Percentiles rank a stretch among this genome's conserved stretches.
Conservation (phyloP, 2,329 filamentous ascomycete genomes). For the Rugonectria rugulosa region DNA sequence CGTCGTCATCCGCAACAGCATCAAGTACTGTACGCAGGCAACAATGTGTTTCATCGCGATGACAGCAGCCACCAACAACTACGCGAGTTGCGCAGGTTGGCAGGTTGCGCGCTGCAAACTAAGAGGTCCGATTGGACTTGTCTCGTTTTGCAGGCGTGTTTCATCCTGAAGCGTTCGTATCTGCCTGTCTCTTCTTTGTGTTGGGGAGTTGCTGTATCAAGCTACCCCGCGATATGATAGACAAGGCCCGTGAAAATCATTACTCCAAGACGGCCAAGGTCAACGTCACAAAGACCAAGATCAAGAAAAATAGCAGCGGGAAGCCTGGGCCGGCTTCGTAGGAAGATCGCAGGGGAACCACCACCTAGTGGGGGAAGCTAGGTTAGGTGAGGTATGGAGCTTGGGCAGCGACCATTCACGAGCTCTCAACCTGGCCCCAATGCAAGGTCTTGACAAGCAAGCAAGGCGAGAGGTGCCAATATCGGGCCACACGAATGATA, state of each 20-base stretch:
- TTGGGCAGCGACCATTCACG: not conserved
- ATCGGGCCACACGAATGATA: slow-evolving; percentile 16
- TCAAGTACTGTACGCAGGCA: not conserved
- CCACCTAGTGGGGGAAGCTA: slow-evolving; percentile 7
- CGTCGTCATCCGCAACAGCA: not conserved
- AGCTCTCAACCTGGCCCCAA: not conserved
- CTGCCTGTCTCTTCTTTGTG: not conserved
- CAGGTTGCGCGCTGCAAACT: not conserved
- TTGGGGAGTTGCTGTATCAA: not conserved
- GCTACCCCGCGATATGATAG: not conserved
- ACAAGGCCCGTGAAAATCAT: not conserved
- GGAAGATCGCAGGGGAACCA: too few species aligned
- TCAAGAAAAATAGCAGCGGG: not conserved
- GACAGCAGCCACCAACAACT: not conserved
- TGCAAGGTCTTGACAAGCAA: slow-evolving; percentile 14
- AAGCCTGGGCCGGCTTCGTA: not conserved
- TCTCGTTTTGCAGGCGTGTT: not conserved
- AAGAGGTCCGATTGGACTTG: slow-evolving; percentile 2
- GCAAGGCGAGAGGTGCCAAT: slow-evolving; percentile 12
- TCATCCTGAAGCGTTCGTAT: not conserved
- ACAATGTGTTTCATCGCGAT: not conserved
- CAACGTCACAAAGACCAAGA: slow-evolving; percentile 9
- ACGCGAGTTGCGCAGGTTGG: not conserved
- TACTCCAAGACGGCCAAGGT: not conserved
- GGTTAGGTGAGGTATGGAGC: not conserved